Percentiles rank a stretch among this genome's conserved stretches.
Evolutionary conservation across 139 green algal species (phyloP).

Genomic region (Chlamydomonas schloesseri): DNA sequence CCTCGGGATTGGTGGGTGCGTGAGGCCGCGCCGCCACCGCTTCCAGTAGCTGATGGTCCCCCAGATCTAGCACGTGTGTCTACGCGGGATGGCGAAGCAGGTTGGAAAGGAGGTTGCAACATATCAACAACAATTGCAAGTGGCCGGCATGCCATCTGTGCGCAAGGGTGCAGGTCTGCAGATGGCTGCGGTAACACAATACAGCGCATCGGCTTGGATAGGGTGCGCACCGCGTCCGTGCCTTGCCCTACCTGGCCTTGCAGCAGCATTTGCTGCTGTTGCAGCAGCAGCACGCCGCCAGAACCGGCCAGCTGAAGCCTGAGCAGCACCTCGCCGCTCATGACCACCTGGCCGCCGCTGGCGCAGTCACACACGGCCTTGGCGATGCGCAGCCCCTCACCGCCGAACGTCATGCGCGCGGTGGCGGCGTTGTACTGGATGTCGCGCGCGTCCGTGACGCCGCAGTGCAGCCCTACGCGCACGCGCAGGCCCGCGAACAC

Average conservation of each 20-base stretch:
- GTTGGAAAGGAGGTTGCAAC: too few species aligned
- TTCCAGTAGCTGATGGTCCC: slow-evolving; percentile 2
- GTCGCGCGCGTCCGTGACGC: background rate
- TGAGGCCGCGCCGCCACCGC: too few species aligned
- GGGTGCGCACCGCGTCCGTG: too few species aligned
- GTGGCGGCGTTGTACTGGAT: slow-evolving; percentile 9
- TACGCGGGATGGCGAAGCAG: background rate
- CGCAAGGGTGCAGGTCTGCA: too few species aligned
- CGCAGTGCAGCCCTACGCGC: background rate
- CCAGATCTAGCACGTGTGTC: background rate
- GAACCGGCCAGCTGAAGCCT: background rate
- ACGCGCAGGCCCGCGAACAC: slow-evolving; percentile 11
- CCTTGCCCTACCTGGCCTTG: too few species aligned
- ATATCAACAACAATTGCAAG: too few species aligned
- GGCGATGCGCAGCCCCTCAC: slow-evolving; percentile 3
- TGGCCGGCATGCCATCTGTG: too few species aligned
- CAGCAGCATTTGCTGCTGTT: background rate
- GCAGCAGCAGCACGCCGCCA: background rate
- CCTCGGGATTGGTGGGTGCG: too few species aligned
- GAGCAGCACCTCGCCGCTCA: slow-evolving; percentile 20
- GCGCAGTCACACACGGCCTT: slow-evolving; percentile 10
- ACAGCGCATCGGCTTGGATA: too few species aligned
- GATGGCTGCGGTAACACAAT: background rate
- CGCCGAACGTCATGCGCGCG: background rate
- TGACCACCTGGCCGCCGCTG: slow-evolving; percentile 9